Percentiles rank a stretch among this genome's conserved stretches.
Evolutionary conservation across 441 rosid genomes (phyloP).

Genomic region (Corymbia citriodora): DNA sequence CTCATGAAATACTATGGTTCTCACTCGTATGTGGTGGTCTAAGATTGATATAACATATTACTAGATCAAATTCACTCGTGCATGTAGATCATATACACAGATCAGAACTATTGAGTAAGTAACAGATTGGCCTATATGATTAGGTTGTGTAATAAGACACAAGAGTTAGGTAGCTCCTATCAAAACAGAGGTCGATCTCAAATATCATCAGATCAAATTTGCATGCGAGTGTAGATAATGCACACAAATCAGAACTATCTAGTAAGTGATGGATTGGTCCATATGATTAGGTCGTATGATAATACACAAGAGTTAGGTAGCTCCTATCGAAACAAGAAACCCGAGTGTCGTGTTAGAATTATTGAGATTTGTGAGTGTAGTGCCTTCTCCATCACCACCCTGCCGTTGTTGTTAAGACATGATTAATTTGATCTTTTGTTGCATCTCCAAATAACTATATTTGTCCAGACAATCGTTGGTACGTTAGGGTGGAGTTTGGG

Average conservation of each 20-base stretch:
- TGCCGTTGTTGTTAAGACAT: neutral
- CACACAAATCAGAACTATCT: fast-evolving
- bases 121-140: neutral
- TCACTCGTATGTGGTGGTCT: neutral
- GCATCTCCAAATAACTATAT: neutral
- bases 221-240: fast-evolving
- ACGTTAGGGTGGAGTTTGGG: neutral
- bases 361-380: neutral
- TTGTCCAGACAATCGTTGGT: neutral
- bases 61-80: neutral
- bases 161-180: neutral
- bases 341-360: neutral
- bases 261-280: neutral
- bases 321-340: neutral
- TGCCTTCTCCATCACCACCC: neutral
- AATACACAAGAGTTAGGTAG: neutral
- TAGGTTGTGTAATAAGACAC: neutral
- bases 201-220: fast-evolving
- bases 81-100: neutral
- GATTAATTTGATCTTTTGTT: neutral
- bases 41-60: neutral
- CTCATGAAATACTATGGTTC: neutral
- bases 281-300: neutral
- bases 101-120: neutral
- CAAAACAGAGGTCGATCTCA: neutral